Base-by-base conservation (phyloP, 2,329 filamentous ascomycete species). In the Aquanectria penicillioides region DNA sequence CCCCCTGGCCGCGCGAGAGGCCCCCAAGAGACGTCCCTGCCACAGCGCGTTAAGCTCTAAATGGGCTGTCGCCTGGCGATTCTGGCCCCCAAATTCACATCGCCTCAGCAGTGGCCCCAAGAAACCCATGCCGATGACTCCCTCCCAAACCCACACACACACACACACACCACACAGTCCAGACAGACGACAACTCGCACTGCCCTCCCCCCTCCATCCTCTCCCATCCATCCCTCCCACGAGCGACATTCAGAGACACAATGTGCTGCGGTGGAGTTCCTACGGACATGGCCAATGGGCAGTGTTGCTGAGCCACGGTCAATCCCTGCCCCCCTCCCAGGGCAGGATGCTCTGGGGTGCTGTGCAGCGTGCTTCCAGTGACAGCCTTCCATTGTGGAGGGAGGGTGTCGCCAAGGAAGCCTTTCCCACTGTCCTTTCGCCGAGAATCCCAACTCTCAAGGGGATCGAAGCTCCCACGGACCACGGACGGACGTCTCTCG, bases 51-150 rank as follows among this genome's bases (percentile, higher is more conserved):
- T n/a, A n/a, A n/a, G 25, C 29, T 20, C 18, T n/a, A 17, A 31
- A 46, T 52, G 57, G 57, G 62, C 47, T 33, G 43, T 25, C 22
- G 49, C 49, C 40, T 57, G 28, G 38, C 11, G 38, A 33, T 50
- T 49, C 13, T 26, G 53, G 53, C 36, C 59, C 50, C 52, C 53
- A 46, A 53, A 34, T 28, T 15, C 41, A 29, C 23, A 33, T n/a
- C 20, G 62, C 57, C 36, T 48, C 33, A 20, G n/a, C 17, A 15
- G 10, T 47, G 41, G 41, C 41, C 25, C 36, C n/a, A n/a, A 26
- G 36, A 29, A 20, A 34, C 34, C 53, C 50, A 34, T 62, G 63
- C 67, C 67, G 67, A 66, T 69, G 67, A 69, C 67, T 69, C 67
- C 66, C 55, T 48, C 57, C 40, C 43, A 20, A 33, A 20, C 25